Percentiles rank a stretch among this genome's conserved stretches.
Evolutionary conservation across 1,284 basidiomycete species (phyloP).

Genomic region (Inonotus obliquus): DNA sequence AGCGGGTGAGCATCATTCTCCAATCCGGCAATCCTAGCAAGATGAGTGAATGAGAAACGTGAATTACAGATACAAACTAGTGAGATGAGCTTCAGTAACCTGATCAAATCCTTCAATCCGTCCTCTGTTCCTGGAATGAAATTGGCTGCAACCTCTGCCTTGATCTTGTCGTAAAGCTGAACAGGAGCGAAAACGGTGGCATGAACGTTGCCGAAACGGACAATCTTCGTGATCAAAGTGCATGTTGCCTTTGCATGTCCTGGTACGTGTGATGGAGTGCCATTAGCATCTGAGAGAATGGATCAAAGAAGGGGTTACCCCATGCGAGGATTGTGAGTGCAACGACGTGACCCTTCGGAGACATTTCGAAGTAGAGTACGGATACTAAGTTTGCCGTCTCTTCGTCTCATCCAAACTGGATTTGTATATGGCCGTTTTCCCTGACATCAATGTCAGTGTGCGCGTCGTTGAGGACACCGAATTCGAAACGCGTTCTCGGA

Average conservation of each 20-base stretch:
- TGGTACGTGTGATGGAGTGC: not conserved
- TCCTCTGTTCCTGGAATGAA: not conserved
- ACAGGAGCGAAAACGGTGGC: conserved; percentile 2
- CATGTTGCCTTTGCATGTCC: conserved; percentile 9
- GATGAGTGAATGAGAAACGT: not conserved
- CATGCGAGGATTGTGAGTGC: not conserved
- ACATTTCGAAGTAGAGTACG: no score
- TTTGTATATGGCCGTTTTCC: no score
- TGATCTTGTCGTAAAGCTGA: not conserved
- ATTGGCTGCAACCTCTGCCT: not conserved
- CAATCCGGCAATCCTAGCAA: not conserved
- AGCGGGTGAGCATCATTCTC: not conserved
- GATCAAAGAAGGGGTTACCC: not conserved
- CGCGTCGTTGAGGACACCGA: no score
- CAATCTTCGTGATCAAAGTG: conserved; percentile 3
- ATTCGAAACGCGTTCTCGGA: no score
- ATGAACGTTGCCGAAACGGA: not conserved
- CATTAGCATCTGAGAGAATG: not conserved
- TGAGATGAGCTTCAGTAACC: not conserved
- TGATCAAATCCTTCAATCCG: not conserved
- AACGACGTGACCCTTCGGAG: not conserved
- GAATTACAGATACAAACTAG: not conserved
- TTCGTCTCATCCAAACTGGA: no score
- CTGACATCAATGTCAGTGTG: no score
- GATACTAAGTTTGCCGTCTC: no score